Evolutionary conservation across 768 basidiomycete species (phyloP), one percentile per base, ranked within the genome.

Genomic region (Lactarius vividus): DNA sequence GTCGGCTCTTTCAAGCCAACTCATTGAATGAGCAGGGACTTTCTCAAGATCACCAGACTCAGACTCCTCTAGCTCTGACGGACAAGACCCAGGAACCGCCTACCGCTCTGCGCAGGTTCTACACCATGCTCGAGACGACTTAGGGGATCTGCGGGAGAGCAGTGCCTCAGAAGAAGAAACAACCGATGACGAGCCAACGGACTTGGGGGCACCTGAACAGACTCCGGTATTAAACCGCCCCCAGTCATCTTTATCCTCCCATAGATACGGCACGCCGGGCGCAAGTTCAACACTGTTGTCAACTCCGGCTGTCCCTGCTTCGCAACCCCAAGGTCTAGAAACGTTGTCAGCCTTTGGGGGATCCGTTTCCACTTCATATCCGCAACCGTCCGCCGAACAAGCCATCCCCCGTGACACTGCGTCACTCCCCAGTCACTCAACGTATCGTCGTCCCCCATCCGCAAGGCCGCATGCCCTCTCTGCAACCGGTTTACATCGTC

Each of bases 181-280:
- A 66, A 44, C 65, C 63, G 60, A 71, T 65, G 29, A 57, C 7
- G 69, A 73, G 18, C 67, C 71, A 15, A 39, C 63, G 33, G 33
- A 18, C 31, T 73, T 73, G 59, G 44, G 65, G 20, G 37, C 64
- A 79, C 75, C 76, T 18, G 56, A 61, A 9, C 59, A 55, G 29
- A 56, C 44, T 23, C 49, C 39, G 11, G 49, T 42, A 18, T 71
- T 79, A 54, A 78, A 79, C 63, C 85, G 92, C 26, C 88, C 92
- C 4, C 83, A 83, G 26, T 94, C 92, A n/a, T 89, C 92, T 20
- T 73, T 88, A 57, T 92, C 92, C 2, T 88, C 89, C 2, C 81
- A 86, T 58, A 84, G 87, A 56, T 93, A 94, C 73, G 90, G 87
- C 61, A 93, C 92, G 35, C 92, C 92, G 8, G 80, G 87, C 72